Evolutionary conservation across 176 grass and related monocot species (phyloP).

Genomic region (Carex scoparia): DNA sequence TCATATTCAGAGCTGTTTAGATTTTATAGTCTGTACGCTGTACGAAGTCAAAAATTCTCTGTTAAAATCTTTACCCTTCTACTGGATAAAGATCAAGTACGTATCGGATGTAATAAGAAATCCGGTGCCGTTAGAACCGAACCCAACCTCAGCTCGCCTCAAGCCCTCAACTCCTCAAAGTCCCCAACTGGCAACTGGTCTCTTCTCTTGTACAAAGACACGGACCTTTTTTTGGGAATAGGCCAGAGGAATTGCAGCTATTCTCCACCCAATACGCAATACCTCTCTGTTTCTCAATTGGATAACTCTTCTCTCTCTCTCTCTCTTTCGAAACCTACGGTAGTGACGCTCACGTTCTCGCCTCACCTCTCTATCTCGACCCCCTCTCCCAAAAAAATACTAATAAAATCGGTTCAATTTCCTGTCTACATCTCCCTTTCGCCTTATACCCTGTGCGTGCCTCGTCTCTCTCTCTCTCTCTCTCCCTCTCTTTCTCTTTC

Average conservation of each 20-base stretch:
- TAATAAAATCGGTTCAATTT: conserved; percentile 45
- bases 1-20: too few relatives aligned
- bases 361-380: conserved; percentile 48
- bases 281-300: not conserved
- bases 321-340: not conserved
- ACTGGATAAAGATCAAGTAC: not conserved
- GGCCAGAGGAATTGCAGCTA: not conserved
- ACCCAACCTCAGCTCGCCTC: not conserved
- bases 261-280: conserved; percentile 20
- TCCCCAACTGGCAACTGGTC: not conserved
- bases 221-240: not conserved
- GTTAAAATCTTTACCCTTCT: not conserved
- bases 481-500: not conserved
- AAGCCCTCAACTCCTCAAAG: not conserved
- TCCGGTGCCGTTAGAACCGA: not conserved
- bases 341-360: conserved; percentile 61
- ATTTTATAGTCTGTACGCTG: too few relatives aligned
- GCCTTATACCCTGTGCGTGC: not conserved
- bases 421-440: conserved; percentile 35
- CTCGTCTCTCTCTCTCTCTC: not conserved
- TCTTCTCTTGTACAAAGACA: not conserved
- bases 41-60: too few relatives aligned
- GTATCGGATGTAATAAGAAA: not conserved
- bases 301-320: conserved; percentile 5
- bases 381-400: conserved; percentile 24